phyloP scores from a whole-genome alignment of 306 rosid species.

The Trifolium repens region DNA sequence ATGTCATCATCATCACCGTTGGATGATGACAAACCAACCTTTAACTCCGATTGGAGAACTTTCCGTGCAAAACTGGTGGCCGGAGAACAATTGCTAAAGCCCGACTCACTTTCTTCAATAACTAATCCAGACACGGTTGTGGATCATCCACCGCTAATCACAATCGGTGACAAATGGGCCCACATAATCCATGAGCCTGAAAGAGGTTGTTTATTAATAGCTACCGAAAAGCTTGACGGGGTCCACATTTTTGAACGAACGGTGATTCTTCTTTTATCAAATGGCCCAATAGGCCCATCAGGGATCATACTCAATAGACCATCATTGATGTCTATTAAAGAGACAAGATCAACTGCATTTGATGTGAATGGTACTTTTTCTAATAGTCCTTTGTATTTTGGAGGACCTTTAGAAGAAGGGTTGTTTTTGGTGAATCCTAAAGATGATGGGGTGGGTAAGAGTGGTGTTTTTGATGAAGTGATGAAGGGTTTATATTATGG shows the following conservation, averaged over 20 bases:
- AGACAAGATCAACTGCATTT: conserved; percentile 67
- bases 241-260: conserved; percentile 85
- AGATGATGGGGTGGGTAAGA: conserved; percentile 54
- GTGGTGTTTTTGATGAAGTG: conserved; percentile 84
- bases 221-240: conserved; percentile 82
- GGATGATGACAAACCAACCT: conserved; percentile 47
- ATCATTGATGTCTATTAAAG: conserved; percentile 86
- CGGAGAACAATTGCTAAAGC: conserved; percentile 46
- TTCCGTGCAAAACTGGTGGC: conserved; percentile 89
- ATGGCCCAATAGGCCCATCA: conserved; percentile 73
- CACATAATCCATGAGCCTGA: conserved; percentile 82
- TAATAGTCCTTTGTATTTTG: conserved; percentile 76
- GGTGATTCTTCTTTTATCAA: conserved; percentile 70
- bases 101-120: conserved; percentile 41
- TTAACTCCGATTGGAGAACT: conserved; percentile 71
- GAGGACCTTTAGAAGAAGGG: conserved; percentile 85
- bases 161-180: conserved; percentile 85
- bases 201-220: conserved; percentile 83
- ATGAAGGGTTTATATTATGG: conserved; percentile 88
- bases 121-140: conserved; percentile 54
- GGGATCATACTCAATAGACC: conserved; percentile 86
- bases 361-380: conserved; percentile 71
- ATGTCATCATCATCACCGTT: conserved; percentile 51
- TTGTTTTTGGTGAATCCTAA: conserved; percentile 72
- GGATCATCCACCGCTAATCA: conserved; percentile 51